Base-by-base conservation (phyloP, 768 basidiomycete genomes). In the Naematelia aurantialba region DNA sequence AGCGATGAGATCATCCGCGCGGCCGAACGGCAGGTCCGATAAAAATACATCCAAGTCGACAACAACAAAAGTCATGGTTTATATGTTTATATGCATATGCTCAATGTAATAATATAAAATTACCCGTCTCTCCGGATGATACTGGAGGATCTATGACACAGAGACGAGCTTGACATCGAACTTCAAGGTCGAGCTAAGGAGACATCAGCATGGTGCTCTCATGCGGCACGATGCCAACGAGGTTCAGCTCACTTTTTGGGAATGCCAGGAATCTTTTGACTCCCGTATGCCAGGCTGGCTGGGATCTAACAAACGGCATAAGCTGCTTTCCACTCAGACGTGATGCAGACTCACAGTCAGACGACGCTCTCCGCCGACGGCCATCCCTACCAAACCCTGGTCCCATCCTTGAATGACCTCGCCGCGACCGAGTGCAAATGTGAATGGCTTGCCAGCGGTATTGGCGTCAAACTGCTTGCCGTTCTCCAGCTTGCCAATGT, bases 371-470 rank as follows among this genome's bases (percentile, higher is more conserved):
- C 93, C 92, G 46, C 81, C 81, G 42, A 87, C 85, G 68, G 89
- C 86, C 92, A 98, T 96, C 30, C 94, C 94, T 27, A 81, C 85
- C 56, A 97, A 81, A 42, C 93, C 94, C 70, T 89, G 81, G 68
- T 97, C 94, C 92, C 93, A 96, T 47, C 77, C 76, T 52, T 54
- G 55, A 78, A 98, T 96, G 53, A 98, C 94, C 74, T 94, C 87
- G 24, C 89, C 90, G 59, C 83, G 80, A 34, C 93, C 94, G 22
- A 98, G 82, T 27, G 78, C 82, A 82, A 92, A 92, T 45, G 79
- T 78, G 78, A 91, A 88, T 84, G 89, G 67, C 56, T 67, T 57
- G 31, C 73, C 69, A 45, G 67, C 34, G 31, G 70, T 73, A 65
- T 73, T 76, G 70, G 73, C 48, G 79, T 86, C 71, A 73, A 94